These are phyloP conservation scores for Eucalyptus curtisii DNA, from an alignment of 345 rosid species.

Conservation along the genomic window DNA sequence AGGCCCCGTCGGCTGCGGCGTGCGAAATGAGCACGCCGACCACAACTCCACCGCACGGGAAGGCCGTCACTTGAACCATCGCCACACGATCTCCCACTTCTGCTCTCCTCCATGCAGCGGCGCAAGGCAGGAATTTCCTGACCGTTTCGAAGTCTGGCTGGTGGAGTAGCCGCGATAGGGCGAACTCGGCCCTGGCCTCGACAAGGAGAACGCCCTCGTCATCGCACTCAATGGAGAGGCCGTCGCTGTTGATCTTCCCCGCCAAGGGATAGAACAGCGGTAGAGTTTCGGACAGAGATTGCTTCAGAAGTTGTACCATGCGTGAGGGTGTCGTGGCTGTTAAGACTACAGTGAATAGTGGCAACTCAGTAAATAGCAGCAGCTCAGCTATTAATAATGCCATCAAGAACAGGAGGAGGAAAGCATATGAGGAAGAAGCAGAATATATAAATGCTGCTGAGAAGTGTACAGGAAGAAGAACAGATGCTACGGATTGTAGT, in stretches of 20 bases:
- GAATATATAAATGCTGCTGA: too few species aligned
- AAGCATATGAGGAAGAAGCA: too few species aligned
- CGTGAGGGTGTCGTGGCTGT: background rate
- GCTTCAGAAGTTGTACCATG: constrained; percentile 1
- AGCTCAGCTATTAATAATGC: too few species aligned
- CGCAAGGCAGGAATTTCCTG: background rate
- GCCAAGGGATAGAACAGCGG: constrained; percentile 14
- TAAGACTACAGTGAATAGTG: too few species aligned
- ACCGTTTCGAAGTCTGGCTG: background rate
- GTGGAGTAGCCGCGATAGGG: background rate
- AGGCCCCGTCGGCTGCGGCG: background rate
- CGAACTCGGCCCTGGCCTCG: constrained; percentile 2
- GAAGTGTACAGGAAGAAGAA: too few species aligned
- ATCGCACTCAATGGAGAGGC: constrained; percentile 9
- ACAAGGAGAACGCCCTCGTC: constrained; percentile 6
- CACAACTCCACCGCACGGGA: background rate
- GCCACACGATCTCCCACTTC: background rate
- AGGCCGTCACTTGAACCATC: background rate
- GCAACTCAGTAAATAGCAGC: too few species aligned
- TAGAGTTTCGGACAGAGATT: constrained; percentile 17
- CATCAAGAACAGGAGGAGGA: too few species aligned
- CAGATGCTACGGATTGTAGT: too few species aligned
- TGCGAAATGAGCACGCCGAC: background rate
- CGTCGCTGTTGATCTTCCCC: constrained; percentile 5
- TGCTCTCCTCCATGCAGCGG: too few species aligned